Conservation (phyloP, 2,329 filamentous ascomycete genomes). For the Albifimbria verrucaria region DNA sequence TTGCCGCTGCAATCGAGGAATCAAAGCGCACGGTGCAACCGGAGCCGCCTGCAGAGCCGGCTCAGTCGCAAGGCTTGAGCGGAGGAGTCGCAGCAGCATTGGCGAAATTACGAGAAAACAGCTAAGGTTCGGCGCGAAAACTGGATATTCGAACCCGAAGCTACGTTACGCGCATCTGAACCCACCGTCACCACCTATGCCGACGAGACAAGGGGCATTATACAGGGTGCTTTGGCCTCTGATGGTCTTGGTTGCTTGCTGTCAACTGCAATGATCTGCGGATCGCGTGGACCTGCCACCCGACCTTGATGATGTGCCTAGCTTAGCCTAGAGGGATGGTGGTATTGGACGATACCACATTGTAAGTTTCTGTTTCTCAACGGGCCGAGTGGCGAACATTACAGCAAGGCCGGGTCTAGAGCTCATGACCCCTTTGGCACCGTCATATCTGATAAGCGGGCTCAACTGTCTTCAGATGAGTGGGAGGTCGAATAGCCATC, state of each 20-base stretch:
- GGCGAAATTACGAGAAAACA: constrained; percentile 50
- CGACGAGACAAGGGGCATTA: too few species aligned
- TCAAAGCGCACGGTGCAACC: constrained; percentile 36
- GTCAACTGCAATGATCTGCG: background rate
- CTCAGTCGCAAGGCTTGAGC: constrained; percentile 38
- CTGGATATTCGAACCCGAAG: background rate
- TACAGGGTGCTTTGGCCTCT: too few species aligned
- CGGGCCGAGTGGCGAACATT: too few species aligned
- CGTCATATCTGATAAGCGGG: too few species aligned
- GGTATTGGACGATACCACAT: background rate
- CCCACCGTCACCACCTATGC: too few species aligned
- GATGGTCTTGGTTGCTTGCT: background rate
- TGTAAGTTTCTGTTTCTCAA: too few species aligned
- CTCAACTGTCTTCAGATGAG: too few species aligned
- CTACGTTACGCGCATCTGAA: constrained; percentile 1
- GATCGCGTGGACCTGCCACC: background rate
- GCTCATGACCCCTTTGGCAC: too few species aligned
- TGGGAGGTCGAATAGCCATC: too few species aligned
- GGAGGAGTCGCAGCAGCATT: constrained; percentile 60
- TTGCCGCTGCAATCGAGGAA: constrained; percentile 45
- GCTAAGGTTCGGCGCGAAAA: constrained; percentile 9
- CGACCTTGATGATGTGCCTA: background rate
- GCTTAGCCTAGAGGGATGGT: background rate
- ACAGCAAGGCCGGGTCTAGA: too few species aligned
- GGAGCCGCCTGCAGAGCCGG: constrained; percentile 17